Evolutionary conservation across 805 yeast genomes (phyloP).

Genomic region (Candida sphagnicola): DNA sequence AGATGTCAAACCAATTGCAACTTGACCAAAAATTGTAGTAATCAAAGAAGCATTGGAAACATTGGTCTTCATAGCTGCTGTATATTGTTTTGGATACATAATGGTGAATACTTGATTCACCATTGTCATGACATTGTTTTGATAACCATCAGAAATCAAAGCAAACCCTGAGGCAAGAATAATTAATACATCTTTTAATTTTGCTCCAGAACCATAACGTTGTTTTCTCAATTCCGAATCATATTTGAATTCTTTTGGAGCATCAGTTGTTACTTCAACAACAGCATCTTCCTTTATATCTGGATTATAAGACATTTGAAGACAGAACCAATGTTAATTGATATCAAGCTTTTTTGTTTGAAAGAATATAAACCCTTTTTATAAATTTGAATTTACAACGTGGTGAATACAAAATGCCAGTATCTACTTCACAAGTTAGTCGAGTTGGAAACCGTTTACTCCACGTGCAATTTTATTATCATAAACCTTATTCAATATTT

Average conservation of each 20-base stretch:
- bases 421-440: too few species aligned
- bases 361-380: too few species aligned
- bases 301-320: neutral
- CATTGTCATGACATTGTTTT: slow-evolving; percentile 72
- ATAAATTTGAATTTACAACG: too few species aligned
- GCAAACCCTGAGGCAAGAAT: slow-evolving; percentile 72
- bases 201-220: slow-evolving; percentile 24
- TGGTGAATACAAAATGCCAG: too few species aligned
- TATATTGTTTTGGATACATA: slow-evolving; percentile 43
- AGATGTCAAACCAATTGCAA: slow-evolving; percentile 59
- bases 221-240: slow-evolving; percentile 27
- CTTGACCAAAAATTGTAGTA: slow-evolving; percentile 69
- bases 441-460: too few species aligned
- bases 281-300: slow-evolving; percentile 1
- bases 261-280: slow-evolving; percentile 1
- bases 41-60: slow-evolving; percentile 68
- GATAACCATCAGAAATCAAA: slow-evolving; percentile 73
- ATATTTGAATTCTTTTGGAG: slow-evolving; percentile 21
- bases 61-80: slow-evolving; percentile 49
- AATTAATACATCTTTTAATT: slow-evolving; percentile 31
- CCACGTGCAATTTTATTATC: too few species aligned
- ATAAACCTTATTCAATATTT: too few species aligned
- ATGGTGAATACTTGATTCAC: slow-evolving; percentile 52
- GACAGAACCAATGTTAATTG: too few species aligned
- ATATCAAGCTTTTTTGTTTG: too few species aligned